A percentile compares a stretch with the other conserved stretches of the same genome.
Conservation (phyloP, 2,329 filamentous ascomycete genomes). For the Ophiosphaerella herpotricha region DNA sequence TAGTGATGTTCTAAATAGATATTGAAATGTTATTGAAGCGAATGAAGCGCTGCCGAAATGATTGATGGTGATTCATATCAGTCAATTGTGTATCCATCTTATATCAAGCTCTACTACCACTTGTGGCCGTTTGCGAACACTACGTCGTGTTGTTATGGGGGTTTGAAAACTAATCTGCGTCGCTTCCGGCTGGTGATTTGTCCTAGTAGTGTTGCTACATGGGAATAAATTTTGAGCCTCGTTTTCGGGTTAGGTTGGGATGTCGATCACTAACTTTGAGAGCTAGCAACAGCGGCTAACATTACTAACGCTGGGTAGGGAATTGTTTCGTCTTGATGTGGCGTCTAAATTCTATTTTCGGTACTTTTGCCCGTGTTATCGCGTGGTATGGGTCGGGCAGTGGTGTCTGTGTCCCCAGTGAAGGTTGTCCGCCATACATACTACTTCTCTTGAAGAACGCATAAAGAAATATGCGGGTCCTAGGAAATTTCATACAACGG, state of each 20-base stretch:
- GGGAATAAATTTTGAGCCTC: conserved; percentile 4
- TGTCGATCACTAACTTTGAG: conserved; percentile 1
- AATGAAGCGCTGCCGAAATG: not conserved
- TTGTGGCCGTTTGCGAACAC: conserved; percentile 24
- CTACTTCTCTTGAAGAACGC: not conserved
- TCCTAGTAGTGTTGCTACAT: conserved; percentile 11
- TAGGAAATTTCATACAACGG: not conserved
- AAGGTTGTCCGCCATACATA: too few relatives aligned
- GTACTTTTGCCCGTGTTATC: not conserved
- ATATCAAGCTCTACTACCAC: conserved; percentile 1
- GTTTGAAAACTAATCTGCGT: conserved; percentile 15
- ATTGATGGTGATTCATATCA: conserved; percentile 1
- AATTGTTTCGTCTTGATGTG: not conserved
- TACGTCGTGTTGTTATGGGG: not conserved
- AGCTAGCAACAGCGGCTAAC: not conserved
- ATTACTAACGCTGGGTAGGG: not conserved
- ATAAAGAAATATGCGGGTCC: not conserved
- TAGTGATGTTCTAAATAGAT: too few relatives aligned
- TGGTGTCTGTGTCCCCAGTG: too few relatives aligned
- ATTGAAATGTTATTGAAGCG: not conserved
- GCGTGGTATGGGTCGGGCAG: too few relatives aligned
- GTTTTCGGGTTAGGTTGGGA: conserved; percentile 20
- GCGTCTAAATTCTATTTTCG: not conserved
- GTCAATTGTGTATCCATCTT: conserved; percentile 11
- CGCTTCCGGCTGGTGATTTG: conserved; percentile 27